A percentile compares a stretch with the other conserved stretches of the same genome.
These are phyloP conservation scores for Verticillium nonalfalfae DNA, from an alignment of 2,329 filamentous ascomycete genomes.

Conservation along the genomic window DNA sequence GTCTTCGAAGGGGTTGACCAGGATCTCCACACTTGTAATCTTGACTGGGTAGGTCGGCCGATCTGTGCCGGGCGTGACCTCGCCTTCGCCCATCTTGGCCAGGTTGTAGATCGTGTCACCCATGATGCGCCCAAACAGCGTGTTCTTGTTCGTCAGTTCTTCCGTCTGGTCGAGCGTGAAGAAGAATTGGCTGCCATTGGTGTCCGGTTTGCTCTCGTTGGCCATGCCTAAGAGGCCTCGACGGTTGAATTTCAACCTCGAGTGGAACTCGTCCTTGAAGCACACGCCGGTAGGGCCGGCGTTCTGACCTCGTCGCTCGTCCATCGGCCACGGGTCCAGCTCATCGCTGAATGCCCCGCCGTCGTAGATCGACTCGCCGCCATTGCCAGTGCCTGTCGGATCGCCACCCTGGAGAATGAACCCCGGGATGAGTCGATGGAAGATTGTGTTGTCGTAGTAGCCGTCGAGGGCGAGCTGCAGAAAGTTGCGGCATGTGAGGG, in stretches of 20 bases:
- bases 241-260: constrained; percentile 85
- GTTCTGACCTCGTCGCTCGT: constrained; percentile 56
- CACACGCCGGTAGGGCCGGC: constrained; percentile 52
- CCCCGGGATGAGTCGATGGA: constrained; percentile 85
- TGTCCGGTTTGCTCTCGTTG: constrained; percentile 69
- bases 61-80: constrained; percentile 72
- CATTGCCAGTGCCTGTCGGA: constrained; percentile 85
- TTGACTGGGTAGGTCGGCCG: constrained; percentile 80
- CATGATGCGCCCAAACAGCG: constrained; percentile 84
- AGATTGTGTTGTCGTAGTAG: constrained; percentile 90
- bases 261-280: constrained; percentile 84
- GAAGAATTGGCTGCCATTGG: constrained; percentile 96
- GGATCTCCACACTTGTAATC: constrained; percentile 66
- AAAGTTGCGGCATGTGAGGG: constrained; percentile 89
- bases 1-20: constrained; percentile 77
- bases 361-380: constrained; percentile 88
- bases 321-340: constrained; percentile 66
- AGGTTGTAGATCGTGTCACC: constrained; percentile 96
- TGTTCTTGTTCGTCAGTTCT: constrained; percentile 85
- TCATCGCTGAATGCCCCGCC: constrained; percentile 69
- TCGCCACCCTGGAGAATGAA: constrained; percentile 96
- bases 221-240: constrained; percentile 93
- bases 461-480: constrained; percentile 90
- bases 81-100: constrained; percentile 85
- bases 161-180: constrained; percentile 81